These are phyloP conservation scores for Triangularia setosa DNA, from an alignment of 2,329 filamentous ascomycete genomes.

Conservation along the genomic window DNA sequence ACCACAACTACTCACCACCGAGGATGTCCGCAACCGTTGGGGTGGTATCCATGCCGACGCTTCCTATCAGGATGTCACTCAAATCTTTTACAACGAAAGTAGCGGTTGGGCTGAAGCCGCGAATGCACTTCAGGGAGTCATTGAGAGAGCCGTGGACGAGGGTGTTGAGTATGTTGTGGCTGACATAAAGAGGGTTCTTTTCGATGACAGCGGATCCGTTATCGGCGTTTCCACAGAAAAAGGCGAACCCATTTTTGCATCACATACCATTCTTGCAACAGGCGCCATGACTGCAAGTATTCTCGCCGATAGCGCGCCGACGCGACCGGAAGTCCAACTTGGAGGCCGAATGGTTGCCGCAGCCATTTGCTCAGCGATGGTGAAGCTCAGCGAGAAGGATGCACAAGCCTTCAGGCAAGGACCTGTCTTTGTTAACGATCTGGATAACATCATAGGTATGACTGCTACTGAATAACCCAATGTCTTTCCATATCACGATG, in stretches of 20 bases:
- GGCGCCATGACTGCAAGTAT: conserved; percentile 57
- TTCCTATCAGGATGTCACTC: conserved; percentile 55
- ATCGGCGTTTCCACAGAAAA: conserved; percentile 46
- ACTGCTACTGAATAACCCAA: background rate
- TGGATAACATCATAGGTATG: background rate
- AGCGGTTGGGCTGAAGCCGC: conserved; percentile 63
- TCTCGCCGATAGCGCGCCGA: conserved; percentile 48
- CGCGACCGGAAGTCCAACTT: conserved; percentile 47
- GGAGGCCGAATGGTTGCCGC: conserved; percentile 54
- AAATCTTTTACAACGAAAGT: conserved; percentile 57
- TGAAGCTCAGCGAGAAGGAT: conserved; percentile 46
- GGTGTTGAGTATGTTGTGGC: conserved; percentile 58
- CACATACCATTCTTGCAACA: conserved; percentile 50
- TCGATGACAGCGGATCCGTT: conserved; percentile 40
- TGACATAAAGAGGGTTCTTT: conserved; percentile 43
- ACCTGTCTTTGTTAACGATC: conserved; percentile 34
- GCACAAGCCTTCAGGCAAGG: conserved; percentile 29
- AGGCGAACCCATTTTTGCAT: conserved; percentile 44
- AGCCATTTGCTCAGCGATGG: conserved; percentile 57
- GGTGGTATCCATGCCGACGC: conserved; percentile 57
- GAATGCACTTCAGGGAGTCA: conserved; percentile 53
- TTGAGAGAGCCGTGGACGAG: conserved; percentile 46
- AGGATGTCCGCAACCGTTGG: conserved; percentile 48
- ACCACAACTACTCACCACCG: conserved; percentile 35
- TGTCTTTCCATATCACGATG: too few relatives aligned